Evolutionary conservation across 768 basidiomycete genomes (phyloP), one percentile per base, ranked within the genome.

Genomic region (Mycena galopus): DNA sequence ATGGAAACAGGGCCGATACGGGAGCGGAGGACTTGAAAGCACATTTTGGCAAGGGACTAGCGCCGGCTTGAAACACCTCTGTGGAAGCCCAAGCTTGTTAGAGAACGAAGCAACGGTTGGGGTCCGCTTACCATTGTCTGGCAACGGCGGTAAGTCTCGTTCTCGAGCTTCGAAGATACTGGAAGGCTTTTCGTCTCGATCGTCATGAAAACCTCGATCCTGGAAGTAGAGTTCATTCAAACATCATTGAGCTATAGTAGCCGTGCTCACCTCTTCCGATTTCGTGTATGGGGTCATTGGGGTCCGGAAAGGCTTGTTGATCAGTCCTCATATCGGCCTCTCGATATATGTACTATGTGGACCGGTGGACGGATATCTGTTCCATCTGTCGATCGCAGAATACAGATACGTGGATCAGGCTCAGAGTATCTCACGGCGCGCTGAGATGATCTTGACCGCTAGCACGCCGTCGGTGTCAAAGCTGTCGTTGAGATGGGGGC

Each of bases 71-170:
- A 8, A 19, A 23, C 23, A 42, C 25, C 19, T 47, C 68, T 69
- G 47, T 29, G 8, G 44, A 12, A 25, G 21, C 23, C 23, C 39
- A 25, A 27, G 14, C 3, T 37, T 29, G 23, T 64, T 4, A 69
- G n/a, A 35, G 10, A 35, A 55, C 30, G 32, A n/a, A 50, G 23
- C 14, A 14, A 21, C 12, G 29, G 9, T 14, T 5, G 7, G 19
- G 25, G 39, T 33, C 9, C n/a, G 19, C 68, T 33, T 23, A 64
- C 68, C 61, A 7, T 51, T 25, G 44, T 69, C 55, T 11, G 68
- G 68, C 8, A 69, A 33, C 23, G 68, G 68, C 14, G 68, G 68
- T 19, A 69, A 50, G 33, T 69, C 68, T 47, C 68, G 53, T 25
- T 69, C 67, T 25, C 29, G 60, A 21, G 30, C 51, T 19, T 55